These are phyloP conservation scores for Agaricus blazei DNA, from an alignment of 768 basidiomycete species.

Conservation along the genomic window DNA sequence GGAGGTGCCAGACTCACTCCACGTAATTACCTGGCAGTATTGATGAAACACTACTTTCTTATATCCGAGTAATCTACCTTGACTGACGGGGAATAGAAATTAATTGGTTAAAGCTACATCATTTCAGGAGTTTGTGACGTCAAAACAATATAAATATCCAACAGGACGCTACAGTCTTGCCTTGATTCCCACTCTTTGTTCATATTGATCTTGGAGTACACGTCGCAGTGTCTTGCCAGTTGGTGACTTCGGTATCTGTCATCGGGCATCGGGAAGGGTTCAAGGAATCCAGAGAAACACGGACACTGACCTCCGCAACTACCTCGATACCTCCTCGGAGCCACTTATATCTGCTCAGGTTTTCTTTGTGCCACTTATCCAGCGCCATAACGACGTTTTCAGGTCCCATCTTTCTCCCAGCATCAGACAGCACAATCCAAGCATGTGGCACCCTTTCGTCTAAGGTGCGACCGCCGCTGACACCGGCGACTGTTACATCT, in stretches of 20 bases:
- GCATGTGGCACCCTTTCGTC: constrained; percentile 75
- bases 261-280: neutral
- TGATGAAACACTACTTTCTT: too few species aligned
- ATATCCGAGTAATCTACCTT: too few species aligned
- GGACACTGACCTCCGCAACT: constrained; percentile 33
- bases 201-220: constrained; percentile 54
- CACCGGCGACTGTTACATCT: constrained; percentile 70
- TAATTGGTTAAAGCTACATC: too few species aligned
- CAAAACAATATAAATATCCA: neutral
- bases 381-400: constrained; percentile 37
- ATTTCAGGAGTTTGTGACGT: neutral
- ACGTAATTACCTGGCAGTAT: too few species aligned
- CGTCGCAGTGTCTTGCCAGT: constrained; percentile 70
- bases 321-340: constrained; percentile 66
- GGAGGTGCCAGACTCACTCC: too few species aligned
- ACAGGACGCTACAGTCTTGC: constrained; percentile 27
- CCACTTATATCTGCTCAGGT: constrained; percentile 73
- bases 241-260: constrained; percentile 69
- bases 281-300: neutral
- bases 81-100: too few species aligned
- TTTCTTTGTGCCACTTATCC: constrained; percentile 54
- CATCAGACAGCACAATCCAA: constrained; percentile 63
- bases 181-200: constrained; percentile 26
- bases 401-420: constrained; percentile 45
- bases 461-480: constrained; percentile 61